phyloP scores from a whole-genome alignment of 768 basidiomycete species.

The Leucocoprinus birnbaumii region DNA sequence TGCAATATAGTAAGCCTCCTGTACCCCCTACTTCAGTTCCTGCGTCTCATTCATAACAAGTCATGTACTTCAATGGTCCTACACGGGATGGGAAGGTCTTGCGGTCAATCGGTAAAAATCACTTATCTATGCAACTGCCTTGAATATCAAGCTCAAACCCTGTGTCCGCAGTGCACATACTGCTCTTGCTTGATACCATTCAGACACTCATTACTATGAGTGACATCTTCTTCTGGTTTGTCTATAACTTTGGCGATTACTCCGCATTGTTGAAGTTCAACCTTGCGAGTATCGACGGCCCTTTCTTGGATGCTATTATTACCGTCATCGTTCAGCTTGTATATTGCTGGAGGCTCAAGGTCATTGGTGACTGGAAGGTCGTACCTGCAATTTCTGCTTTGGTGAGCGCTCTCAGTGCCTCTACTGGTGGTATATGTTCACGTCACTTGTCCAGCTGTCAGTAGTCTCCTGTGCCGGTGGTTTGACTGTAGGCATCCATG shows the following conservation, averaged over 20 bases:
- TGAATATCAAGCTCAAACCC: not conserved
- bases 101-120: not conserved
- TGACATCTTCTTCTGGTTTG: slow-evolving; percentile 6
- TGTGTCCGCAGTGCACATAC: slow-evolving; percentile 1
- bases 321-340: slow-evolving; percentile 3
- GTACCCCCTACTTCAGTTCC: not conserved
- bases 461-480: not conserved
- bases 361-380: not conserved
- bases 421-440: not conserved
- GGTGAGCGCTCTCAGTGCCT: not conserved
- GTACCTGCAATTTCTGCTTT: not conserved
- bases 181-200: slow-evolving; percentile 4
- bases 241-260: slow-evolving; percentile 4
- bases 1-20: slow-evolving; percentile 6
- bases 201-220: slow-evolving; percentile 8
- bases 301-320: slow-evolving; percentile 5
- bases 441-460: not conserved
- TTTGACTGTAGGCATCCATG: not conserved
- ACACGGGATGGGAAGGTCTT: not conserved
- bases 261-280: not conserved
- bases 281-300: not conserved
- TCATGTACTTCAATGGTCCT: not conserved
- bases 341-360: slow-evolving; percentile 5
- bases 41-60: not conserved
- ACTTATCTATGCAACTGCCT: not conserved